These are phyloP conservation scores for Zymoseptoria tritici DNA, from an alignment of 2,329 filamentous ascomycete genomes.

Conservation along the genomic window DNA sequence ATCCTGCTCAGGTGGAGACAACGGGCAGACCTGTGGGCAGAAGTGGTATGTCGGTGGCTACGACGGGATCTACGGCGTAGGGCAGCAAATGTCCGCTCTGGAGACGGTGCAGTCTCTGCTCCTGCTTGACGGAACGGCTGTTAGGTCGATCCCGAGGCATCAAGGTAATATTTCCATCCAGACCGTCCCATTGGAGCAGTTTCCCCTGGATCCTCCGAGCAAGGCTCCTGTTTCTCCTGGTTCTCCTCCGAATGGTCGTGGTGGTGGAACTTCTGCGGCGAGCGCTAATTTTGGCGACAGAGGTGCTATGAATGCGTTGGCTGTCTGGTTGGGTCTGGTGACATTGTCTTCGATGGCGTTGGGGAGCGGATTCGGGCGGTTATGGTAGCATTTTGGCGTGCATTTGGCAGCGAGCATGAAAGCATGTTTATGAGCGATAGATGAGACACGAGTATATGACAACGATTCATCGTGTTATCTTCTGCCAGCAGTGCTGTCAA, in stretches of 20 bases:
- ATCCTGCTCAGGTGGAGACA: conserved; percentile 36
- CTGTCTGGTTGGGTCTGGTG: neutral
- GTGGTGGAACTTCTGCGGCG: neutral
- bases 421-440: neutral
- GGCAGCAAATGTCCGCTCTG: conserved; percentile 39
- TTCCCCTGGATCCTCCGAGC: conserved; percentile 13
- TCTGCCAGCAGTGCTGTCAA: neutral
- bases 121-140: conserved; percentile 9
- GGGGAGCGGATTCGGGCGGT: neutral
- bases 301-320: neutral
- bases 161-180: conserved; percentile 15
- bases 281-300: neutral
- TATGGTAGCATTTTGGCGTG: neutral
- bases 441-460: neutral
- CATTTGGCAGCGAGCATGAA: neutral
- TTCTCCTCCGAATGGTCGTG: conserved; percentile 1
- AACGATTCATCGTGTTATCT: neutral
- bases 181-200: conserved; percentile 15
- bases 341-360: neutral
- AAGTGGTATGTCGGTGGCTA: conserved; percentile 39
- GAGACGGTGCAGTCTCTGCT: conserved; percentile 40
- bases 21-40: conserved; percentile 37
- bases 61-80: conserved; percentile 37
- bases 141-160: conserved; percentile 6
- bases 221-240: conserved; percentile 8